Percentiles rank a stretch among this genome's conserved stretches.
Evolutionary conservation across 768 basidiomycete genomes (phyloP).

Genomic region (Podaxis pistillaris): DNA sequence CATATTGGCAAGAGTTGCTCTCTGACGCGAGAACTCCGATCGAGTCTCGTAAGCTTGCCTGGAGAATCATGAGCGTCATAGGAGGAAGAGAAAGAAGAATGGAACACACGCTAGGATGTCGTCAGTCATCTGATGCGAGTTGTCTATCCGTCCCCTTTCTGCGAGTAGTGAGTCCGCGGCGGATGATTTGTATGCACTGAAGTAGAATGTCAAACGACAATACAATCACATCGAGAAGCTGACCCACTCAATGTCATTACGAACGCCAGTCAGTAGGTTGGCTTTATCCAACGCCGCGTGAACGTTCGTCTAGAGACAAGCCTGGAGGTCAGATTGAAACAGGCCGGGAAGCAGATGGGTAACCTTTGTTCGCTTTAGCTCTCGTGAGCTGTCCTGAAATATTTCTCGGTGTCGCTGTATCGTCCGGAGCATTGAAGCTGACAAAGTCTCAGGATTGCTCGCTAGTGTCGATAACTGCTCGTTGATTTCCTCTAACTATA

Average conservation of each 20-base stretch:
- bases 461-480: constrained; percentile 73
- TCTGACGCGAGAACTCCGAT: constrained; percentile 85
- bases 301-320: constrained; percentile 55
- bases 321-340: neutral
- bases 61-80: constrained; percentile 14
- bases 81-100: neutral
- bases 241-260: constrained; percentile 92
- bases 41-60: constrained; percentile 98
- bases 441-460: constrained; percentile 66
- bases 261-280: constrained; percentile 84
- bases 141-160: constrained; percentile 89
- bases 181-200: constrained; percentile 87
- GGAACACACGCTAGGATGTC: constrained; percentile 75
- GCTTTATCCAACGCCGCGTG: constrained; percentile 82
- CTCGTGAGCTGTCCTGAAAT: constrained; percentile 81
- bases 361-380: constrained; percentile 86
- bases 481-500: constrained; percentile 83
- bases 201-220: neutral
- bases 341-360: neutral
- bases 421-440: constrained; percentile 82
- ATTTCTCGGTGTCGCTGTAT: constrained; percentile 91
- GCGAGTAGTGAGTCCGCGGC: constrained; percentile 83
- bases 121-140: constrained; percentile 93
- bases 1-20: constrained; percentile 70
- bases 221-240: neutral